Percentiles rank a stretch among this genome's conserved stretches.
These are phyloP conservation scores for Penicillium goetzii DNA, from an alignment of 495 filamentous ascomycete genomes.

Conservation along the genomic window DNA sequence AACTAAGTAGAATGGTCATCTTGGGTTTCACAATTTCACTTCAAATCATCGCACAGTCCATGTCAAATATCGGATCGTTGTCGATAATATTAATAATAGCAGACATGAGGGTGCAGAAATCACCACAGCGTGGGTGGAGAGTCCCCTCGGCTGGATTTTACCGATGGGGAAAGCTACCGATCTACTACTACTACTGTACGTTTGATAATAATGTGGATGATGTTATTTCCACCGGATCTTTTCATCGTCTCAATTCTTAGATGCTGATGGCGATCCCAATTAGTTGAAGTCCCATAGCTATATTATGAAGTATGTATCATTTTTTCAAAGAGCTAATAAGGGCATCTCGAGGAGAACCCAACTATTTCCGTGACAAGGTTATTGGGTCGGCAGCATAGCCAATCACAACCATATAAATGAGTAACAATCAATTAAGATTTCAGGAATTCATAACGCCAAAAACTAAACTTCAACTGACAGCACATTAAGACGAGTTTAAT, in stretches of 20 bases:
- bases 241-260: neutral
- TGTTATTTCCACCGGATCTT: neutral
- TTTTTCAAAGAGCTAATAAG: neutral
- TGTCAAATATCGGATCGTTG: neutral
- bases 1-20: neutral
- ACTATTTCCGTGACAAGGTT: neutral
- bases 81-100: neutral
- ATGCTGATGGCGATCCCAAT: neutral
- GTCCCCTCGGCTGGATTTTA: neutral
- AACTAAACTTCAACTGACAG: constrained; percentile 16
- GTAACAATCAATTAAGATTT: neutral
- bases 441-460: neutral
- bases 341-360: neutral
- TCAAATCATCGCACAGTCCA: neutral
- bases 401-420: neutral
- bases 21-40: neutral
- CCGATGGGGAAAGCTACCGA: neutral
- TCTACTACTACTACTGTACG: no score
- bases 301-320: neutral
- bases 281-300: neutral
- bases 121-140: neutral
- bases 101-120: neutral
- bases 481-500: constrained; percentile 2
- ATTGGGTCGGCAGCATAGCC: neutral
- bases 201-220: neutral